Evolutionary conservation across 129 eudicot species (phyloP), one percentile per base, ranked within the genome.

Genomic region (Flaveria brownii): DNA sequence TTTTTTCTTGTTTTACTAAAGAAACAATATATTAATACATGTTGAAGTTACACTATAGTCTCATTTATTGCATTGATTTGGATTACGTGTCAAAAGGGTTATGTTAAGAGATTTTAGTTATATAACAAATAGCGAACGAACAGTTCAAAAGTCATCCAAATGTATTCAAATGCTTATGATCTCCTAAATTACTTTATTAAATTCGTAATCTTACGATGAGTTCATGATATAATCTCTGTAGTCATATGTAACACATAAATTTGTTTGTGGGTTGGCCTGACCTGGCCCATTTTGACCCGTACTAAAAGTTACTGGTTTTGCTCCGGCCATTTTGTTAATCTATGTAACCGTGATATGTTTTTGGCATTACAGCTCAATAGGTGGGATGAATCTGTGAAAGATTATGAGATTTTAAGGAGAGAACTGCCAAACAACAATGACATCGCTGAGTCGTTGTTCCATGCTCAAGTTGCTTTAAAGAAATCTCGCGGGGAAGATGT

Each of bases 401-500:
- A 82, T 82, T 82, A 82, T 20, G 85, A 82, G 78, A 68, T 73
- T 71, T 82, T 82, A 30, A 82, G 67, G 82, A 82, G 60, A 82
- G 87, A 87, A 66, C 85, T 86, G 22, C 99, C 99, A 5, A 71
- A 83, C 70, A 86, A 87, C 81, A 84, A 82, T 9, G 95, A 83
- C 41, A 80, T 91, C 57, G 94, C 96, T 20, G 99, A 95, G 74
- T 83, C 93, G 14, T 82, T 89, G 55, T 91, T 89, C 68, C 90
- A 87, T 64, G 99, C 97, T 12, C 94, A 89, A 86, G 92, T 89
- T 77, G 90, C 90, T 39, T 57, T 95, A 78, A 86, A 79, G 82
- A 95, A 91, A 78, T 91, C 96, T 42, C 86, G 86, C 30, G 94
- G 94, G 10, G 97, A 91, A 83, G 97, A 86, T 9, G 89, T 94